Evolutionary conservation across 2,329 filamentous ascomycete genomes (phyloP), one percentile per base, ranked within the genome.

Genomic region (Monosporascus ibericus): DNA sequence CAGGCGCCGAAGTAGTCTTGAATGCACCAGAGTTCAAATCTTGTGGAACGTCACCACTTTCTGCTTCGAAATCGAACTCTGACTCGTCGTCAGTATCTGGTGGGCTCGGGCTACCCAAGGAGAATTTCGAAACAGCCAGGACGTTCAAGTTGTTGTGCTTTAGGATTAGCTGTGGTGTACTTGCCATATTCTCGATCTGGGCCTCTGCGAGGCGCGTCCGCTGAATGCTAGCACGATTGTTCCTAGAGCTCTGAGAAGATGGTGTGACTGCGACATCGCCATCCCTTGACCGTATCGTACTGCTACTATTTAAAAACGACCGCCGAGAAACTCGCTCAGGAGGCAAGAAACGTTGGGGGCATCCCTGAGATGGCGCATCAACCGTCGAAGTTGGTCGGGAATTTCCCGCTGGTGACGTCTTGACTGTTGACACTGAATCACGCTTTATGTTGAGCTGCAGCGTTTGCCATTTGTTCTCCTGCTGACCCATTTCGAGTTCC

Each of bases 401-500:
- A 44, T 68, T 63, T 14, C 56, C 60, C 18, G 58, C 60, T 1
- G 63, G 61, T 0, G 67, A 63, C 1, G 72, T 73, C 49, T 64
- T 64, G 47, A 77, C 61, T 7, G 74, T 78, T 2, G 76, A 80
- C 40, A 77, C 62, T 6, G 80, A 82, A 58, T 78, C 74, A 52
- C 75, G 75, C 49, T 71, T 69, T 40, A 84, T 63, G 38, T 77
- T 75, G 25, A 75, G 69, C 52, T 81, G 80, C 68, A 85, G 75
- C 48, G 76, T 69, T 52, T 79, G 75, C 84, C 83, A 86, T 57
- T 79, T 76, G 50, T 73, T 73, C 61, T 84, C 80, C 61, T 86
- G 79, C 57, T 75, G 65, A 1, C 77, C 80, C 75, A 86, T 81
- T 64, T 87, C 84, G 55, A 70, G 72, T 61, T 87, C 84, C 1